Base-by-base conservation (phyloP, 176 grass and related monocot species). In the Avena atlantica region DNA sequence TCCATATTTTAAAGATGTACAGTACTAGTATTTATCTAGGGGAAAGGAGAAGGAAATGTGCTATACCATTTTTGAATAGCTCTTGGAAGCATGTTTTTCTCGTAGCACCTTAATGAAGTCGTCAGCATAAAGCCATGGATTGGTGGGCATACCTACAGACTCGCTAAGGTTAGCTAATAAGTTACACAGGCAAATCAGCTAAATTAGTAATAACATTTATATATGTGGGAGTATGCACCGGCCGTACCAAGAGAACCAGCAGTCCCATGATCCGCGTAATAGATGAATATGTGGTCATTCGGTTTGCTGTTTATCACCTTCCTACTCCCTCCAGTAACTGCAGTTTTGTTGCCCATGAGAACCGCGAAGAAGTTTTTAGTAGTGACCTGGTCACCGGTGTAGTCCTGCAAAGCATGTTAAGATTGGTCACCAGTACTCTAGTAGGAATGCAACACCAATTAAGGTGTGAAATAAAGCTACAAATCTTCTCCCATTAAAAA, bases 301-400 rank as follows among this genome's bases (percentile, higher is more conserved):
- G 83, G 84, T 85, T 98, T 91, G 69, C 96, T 98, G 63, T 98
- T 84, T 83, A 98, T 84, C 45, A 98, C 96, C 82, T 98, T 98
- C 80, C 89, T 89, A 85, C 93, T 42, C 37, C 37, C 37, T 42
- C 37, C 5, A 42, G 37, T 42, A 42, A 42, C 37, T 42, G 37
- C 37, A 53, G 78, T 92, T 85, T 88, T 91, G 73, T 95, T 87
- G 9, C 96, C 96, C 86, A 92, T 51, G 29, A 98, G 84, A 60
- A 92, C 96, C 17, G 91, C 91, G 44, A 86, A 98, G 37, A 98
- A 83, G 70, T 98, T 98, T 45, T 82, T 80, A 29, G 88, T 78
- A 48, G 86, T 98, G 78, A 98, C 91, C 27, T 98, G 85, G 12
- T 78, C 50, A 53, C 88, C 86, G 4, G 84, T 94, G 80, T 98